Conservation (phyloP, 768 basidiomycete genomes). For the Leccinum subgranulosum region DNA sequence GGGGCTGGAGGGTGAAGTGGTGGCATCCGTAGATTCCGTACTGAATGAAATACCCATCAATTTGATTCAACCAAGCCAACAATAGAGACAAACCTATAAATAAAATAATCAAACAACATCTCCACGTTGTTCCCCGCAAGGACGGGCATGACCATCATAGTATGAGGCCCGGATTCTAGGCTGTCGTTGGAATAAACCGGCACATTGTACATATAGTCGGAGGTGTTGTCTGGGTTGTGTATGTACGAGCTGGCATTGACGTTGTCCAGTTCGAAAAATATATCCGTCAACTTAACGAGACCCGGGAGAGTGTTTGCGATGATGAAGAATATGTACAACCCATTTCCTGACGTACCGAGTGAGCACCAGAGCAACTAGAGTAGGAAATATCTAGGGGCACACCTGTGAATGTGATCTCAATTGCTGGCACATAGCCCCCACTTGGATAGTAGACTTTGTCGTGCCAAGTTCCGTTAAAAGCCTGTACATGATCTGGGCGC, state of each 20-base stretch:
- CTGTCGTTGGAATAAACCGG: slow-evolving; percentile 11
- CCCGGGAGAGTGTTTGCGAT: neutral
- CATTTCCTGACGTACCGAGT: slow-evolving; percentile 5
- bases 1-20: neutral
- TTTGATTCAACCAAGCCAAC: neutral
- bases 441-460: neutral
- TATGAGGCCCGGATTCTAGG: slow-evolving; percentile 3
- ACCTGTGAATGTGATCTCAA: slow-evolving; percentile 16
- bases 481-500: neutral
- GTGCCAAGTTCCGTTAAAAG: slow-evolving; percentile 18
- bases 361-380: neutral
- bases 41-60: slow-evolving; percentile 5
- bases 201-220: slow-evolving; percentile 13
- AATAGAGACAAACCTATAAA: slow-evolving; percentile 15
- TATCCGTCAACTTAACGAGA: neutral
- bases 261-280: slow-evolving; percentile 11
- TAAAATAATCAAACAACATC: slow-evolving; percentile 17
- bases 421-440: neutral
- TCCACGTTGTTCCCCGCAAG: neutral
- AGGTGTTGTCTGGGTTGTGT: neutral
- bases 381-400: neutral
- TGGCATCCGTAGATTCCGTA: neutral
- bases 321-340: slow-evolving; percentile 18
- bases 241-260: neutral
- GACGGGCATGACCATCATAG: slow-evolving; percentile 8